Evolutionary conservation across 805 yeast species (phyloP).

Genomic region (Hanseniaspora guilliermondii): DNA sequence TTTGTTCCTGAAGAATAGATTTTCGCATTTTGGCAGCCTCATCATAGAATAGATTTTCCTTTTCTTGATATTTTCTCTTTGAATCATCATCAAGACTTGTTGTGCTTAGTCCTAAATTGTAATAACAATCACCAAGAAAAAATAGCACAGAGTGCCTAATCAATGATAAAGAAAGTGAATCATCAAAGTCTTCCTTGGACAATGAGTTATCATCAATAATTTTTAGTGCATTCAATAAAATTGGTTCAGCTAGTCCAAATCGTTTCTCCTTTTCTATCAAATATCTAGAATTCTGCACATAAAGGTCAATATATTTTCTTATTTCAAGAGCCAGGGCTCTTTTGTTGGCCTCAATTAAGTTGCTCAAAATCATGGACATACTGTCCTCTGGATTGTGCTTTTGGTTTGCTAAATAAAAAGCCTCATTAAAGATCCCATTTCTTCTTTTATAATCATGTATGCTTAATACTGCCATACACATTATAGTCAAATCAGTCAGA

Average conservation of each 20-base stretch:
- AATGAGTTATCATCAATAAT: conserved; percentile 15
- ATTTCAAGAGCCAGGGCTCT: conserved; percentile 39
- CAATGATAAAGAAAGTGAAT: conserved; percentile 13
- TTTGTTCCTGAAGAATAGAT: conserved; percentile 24
- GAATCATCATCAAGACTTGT: conserved; percentile 20
- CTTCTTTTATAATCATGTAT: conserved; percentile 9
- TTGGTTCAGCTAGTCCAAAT: conserved; percentile 39
- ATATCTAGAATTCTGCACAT: conserved; percentile 55
- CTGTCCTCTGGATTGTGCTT: conserved; percentile 31
- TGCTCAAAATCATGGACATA: conserved; percentile 54
- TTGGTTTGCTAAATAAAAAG: conserved; percentile 21
- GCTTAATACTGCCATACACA: conserved; percentile 13
- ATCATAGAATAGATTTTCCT: conserved; percentile 33
- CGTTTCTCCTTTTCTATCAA: conserved; percentile 41
- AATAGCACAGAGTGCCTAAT: conserved; percentile 2
- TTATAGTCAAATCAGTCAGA: conserved; percentile 34
- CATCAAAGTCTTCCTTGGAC: conserved; percentile 22
- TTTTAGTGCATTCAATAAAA: conserved; percentile 31
- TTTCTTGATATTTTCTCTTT: conserved; percentile 15
- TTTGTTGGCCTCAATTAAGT: conserved; percentile 47
- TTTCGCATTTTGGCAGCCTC: conserved; percentile 52
- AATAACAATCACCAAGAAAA: conserved; percentile 11
- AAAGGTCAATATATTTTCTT: conserved; percentile 34
- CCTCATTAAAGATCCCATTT: conserved; percentile 14
- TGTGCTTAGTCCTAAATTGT: conserved; percentile 3